These are phyloP conservation scores for Ilex aquifolium DNA, from an alignment of 257 asterid species.

Conservation along the genomic window DNA sequence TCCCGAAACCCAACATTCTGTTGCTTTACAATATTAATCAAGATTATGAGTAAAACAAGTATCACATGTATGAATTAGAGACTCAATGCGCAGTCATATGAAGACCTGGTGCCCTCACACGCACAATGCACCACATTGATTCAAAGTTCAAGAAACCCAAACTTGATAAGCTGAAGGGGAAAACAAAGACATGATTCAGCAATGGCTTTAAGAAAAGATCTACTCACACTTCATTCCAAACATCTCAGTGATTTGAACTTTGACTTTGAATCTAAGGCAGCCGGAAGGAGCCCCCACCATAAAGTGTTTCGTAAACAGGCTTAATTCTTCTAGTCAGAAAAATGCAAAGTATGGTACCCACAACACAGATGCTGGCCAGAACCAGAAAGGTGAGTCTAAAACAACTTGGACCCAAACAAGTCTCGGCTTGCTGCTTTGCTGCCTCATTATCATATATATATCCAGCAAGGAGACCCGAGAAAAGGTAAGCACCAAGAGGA, in stretches of 20 bases:
- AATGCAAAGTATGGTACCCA: constrained; percentile 44
- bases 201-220: too few relatives aligned
- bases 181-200: too few relatives aligned
- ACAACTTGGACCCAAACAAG: constrained; percentile 65
- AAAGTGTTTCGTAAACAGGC: constrained; percentile 64
- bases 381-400: constrained; percentile 52
- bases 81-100: too few relatives aligned
- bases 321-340: constrained; percentile 46
- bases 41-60: too few relatives aligned
- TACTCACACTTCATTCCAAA: too few relatives aligned
- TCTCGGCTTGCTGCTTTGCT: constrained; percentile 36
- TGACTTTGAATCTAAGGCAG: constrained; percentile 22
- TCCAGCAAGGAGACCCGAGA: constrained; percentile 76
- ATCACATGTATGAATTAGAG: too few relatives aligned
- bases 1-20: too few relatives aligned
- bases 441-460: constrained; percentile 58
- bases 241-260: constrained; percentile 26
- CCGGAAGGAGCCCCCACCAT: constrained; percentile 61
- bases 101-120: too few relatives aligned
- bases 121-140: too few relatives aligned
- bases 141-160: too few relatives aligned
- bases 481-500: constrained; percentile 62
- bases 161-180: too few relatives aligned
- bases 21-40: too few relatives aligned
- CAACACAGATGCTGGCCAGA: constrained; percentile 51